Evolutionary conservation across 2,329 filamentous ascomycete genomes (phyloP), one percentile per base, ranked within the genome.

Genomic region (Fusarium irregulare): DNA sequence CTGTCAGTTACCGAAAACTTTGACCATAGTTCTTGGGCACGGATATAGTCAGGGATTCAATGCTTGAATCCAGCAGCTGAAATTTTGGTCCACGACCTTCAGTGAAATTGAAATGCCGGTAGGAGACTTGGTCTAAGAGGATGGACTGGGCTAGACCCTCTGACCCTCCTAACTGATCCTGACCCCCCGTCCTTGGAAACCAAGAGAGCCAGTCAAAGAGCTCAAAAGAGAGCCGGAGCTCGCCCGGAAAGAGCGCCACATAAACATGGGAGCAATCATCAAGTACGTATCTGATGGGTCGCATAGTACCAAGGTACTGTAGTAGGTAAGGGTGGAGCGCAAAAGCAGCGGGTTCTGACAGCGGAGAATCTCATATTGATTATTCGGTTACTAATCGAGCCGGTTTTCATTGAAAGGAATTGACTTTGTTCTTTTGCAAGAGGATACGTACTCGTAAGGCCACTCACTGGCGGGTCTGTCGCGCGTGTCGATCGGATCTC

Each of bases 401-500:
- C 37, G 20, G 60, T 25, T 30, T 54, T 58, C 54, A 30, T 55
- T 23, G n/a, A 32, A 21, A 40, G 46, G 64, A 73, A 75, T 75
- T 73, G 72, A 73, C 64, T 74, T 74, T 37, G 12, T 50, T 50
- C 7, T 34, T 37, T 50, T 74, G 54, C 12, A n/a, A 32, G 18
- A 48, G 16, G 21, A 54, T 44, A 50, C 44, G 30, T 64, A 66
- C 46, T 42, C n/a, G 41, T 55, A 69, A 66, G 54, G 50, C 48
- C 64, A 55, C 50, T 51, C 64, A 55, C 50, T 51, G 54, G 62
- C 64, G 66, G 72, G 67, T 64, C 62, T 71, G 62, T 75, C 65
- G 64, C 60, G 66, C 54, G 61, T 75, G 69, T 76, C 73, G 73
- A 76, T 76, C 73, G 62, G 73, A 76, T 76, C 73, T 76, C 71